Conservation (phyloP, 2,329 filamentous ascomycete genomes). For the Pseudogymnoascus sp. region DNA sequence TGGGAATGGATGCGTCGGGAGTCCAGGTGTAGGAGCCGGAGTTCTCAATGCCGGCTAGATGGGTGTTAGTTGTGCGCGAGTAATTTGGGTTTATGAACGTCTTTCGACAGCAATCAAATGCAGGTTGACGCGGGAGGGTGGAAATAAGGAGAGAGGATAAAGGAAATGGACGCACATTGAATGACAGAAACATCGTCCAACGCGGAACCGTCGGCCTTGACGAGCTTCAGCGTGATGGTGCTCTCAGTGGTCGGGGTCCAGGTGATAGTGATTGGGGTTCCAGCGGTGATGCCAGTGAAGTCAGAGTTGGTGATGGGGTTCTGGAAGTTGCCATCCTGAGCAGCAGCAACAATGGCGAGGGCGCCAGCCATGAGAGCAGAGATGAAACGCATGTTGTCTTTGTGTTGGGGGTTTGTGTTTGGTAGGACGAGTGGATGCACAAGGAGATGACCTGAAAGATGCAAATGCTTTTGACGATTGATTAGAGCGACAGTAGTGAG, state of each 20-base stretch:
- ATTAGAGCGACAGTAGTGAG: not conserved
- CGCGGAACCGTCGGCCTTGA: conserved; percentile 14
- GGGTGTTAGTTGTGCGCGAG: conserved; percentile 10
- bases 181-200: conserved; percentile 13
- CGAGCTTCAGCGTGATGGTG: conserved; percentile 18
- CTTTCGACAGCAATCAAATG: not conserved
- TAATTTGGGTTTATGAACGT: too few species aligned
- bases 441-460: not conserved
- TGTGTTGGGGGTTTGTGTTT: not conserved
- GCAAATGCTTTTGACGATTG: not conserved
- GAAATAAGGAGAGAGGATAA: conserved; percentile 9
- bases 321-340: not conserved
- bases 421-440: not conserved
- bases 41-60: conserved; percentile 12
- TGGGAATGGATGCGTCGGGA: conserved; percentile 11
- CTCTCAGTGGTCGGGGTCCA: conserved; percentile 16
- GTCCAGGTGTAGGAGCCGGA: conserved; percentile 16
- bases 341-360: conserved; percentile 14
- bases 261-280: conserved; percentile 14
- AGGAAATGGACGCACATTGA: conserved; percentile 12
- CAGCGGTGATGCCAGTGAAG: conserved; percentile 13
- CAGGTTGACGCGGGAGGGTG: not conserved
- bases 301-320: conserved; percentile 23
- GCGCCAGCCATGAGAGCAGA: conserved; percentile 15
- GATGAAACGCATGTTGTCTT: conserved; percentile 22